Conservation (phyloP, 2,329 filamentous ascomycete species). For the Metarhizium anisopliae region DNA sequence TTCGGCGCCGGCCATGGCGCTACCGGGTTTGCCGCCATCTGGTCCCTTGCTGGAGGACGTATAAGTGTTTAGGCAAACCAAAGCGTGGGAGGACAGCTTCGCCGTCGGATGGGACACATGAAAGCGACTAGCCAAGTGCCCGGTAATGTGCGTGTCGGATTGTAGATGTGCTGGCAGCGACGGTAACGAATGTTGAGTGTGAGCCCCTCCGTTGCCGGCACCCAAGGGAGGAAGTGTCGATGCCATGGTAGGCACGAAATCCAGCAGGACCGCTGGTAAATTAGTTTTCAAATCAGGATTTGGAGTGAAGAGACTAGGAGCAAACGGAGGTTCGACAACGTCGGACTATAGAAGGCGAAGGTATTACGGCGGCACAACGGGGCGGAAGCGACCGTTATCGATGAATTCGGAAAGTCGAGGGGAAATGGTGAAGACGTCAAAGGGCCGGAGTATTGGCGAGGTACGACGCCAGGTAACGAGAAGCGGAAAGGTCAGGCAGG, state of each 20-base stretch:
- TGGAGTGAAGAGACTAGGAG: neutral
- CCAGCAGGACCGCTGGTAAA: neutral
- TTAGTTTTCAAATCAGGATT: neutral
- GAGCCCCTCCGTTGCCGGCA: constrained; percentile 48
- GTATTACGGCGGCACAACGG: neutral
- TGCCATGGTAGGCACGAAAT: constrained; percentile 43
- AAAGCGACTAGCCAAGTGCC: constrained; percentile 79
- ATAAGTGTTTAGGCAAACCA: constrained; percentile 92
- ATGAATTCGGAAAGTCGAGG: neutral
- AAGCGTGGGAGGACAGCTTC: constrained; percentile 78
- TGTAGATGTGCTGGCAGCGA: constrained; percentile 77
- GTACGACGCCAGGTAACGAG: neutral
- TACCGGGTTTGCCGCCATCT: constrained; percentile 86
- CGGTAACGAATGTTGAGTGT: constrained; percentile 78
- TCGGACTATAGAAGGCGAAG: neutral
- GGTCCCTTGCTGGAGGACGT: constrained; percentile 79
- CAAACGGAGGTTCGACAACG: neutral
- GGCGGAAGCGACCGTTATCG: neutral
- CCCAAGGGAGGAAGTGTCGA: constrained; percentile 45
- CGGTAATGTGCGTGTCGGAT: constrained; percentile 69
- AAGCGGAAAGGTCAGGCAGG: neutral
- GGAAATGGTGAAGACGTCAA: neutral
- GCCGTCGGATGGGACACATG: constrained; percentile 86
- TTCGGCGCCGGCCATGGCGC: constrained; percentile 85
- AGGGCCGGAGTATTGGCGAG: neutral